phyloP scores from a whole-genome alignment of 192 early-diverging fungal genomes.

The Fimicolochytrium jonesii region DNA sequence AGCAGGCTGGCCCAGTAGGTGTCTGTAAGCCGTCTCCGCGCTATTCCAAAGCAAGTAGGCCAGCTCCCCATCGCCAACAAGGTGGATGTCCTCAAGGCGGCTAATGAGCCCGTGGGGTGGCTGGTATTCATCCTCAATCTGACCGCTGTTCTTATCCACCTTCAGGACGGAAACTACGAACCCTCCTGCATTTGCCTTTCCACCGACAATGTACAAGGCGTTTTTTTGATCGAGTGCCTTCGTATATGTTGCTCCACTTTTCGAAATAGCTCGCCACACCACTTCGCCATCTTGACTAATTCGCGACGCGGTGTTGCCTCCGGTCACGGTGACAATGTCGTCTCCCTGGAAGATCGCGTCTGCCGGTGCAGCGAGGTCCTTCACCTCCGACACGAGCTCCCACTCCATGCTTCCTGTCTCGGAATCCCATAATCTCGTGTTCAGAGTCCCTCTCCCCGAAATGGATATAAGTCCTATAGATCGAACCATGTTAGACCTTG shows the following conservation, averaged over 20 bases:
- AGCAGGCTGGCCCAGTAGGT: background rate
- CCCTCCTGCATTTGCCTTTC: background rate
- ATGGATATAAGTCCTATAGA: constrained; percentile 35
- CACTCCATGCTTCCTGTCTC: constrained; percentile 40
- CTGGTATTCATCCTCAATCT: constrained; percentile 8
- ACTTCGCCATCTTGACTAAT: constrained; percentile 11
- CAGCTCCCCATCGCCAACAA: background rate
- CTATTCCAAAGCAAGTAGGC: constrained; percentile 13
- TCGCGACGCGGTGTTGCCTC: constrained; percentile 3
- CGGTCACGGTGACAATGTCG: constrained; percentile 8
- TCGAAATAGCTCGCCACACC: background rate
- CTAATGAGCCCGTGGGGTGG: constrained; percentile 13
- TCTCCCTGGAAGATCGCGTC: constrained; percentile 13
- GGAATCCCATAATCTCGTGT: constrained; percentile 43
- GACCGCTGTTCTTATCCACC: background rate
- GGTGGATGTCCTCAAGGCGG: background rate
- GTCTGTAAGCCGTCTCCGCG: constrained; percentile 1
- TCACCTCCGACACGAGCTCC: constrained; percentile 34
- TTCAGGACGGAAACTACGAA: background rate
- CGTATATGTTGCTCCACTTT: background rate
- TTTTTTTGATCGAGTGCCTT: background rate
- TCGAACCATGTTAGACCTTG: background rate
- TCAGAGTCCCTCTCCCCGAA: constrained; percentile 30
- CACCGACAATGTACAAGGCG: constrained; percentile 8
- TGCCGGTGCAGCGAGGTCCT: background rate